Evolutionary conservation across 345 rosid genomes (phyloP).

Genomic region (Salix viminalis): DNA sequence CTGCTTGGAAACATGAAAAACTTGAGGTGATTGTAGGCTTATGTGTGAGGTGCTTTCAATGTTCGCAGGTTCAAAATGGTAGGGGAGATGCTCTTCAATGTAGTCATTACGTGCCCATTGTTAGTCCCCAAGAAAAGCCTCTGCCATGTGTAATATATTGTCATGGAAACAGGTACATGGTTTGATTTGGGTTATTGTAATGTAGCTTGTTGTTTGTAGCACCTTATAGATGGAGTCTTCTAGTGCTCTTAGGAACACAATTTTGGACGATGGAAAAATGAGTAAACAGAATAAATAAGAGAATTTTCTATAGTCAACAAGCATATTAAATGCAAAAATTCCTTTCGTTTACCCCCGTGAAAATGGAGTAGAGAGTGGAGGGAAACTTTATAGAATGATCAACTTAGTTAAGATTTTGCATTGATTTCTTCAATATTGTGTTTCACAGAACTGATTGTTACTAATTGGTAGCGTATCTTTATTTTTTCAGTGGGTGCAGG

Average conservation of each 20-base stretch:
- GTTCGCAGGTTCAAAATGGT: slow-evolving; percentile 70
- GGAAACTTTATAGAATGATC: neutral
- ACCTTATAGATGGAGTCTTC: neutral
- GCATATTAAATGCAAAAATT: neutral
- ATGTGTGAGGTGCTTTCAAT: slow-evolving; percentile 7
- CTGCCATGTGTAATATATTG: slow-evolving; percentile 96
- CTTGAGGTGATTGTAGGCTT: neutral
- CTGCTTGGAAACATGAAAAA: neutral
- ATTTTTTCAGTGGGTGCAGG: slow-evolving; percentile 76
- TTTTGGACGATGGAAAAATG: neutral
- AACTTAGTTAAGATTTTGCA: neutral
- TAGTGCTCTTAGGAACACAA: neutral
- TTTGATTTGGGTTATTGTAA: neutral
- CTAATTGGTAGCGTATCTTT: slow-evolving; percentile 28
- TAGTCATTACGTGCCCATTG: slow-evolving; percentile 72
- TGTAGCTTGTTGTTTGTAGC: neutral
- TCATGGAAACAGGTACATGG: slow-evolving; percentile 83
- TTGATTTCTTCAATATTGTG: neutral
- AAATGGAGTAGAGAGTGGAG: neutral
- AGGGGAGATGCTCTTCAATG: slow-evolving; percentile 82
- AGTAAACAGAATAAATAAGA: neutral
- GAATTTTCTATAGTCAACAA: neutral
- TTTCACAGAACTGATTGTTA: neutral
- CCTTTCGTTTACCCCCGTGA: neutral
- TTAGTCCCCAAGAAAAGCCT: slow-evolving; percentile 53